Evolutionary conservation across 2,329 filamentous ascomycete species (phyloP), one percentile per base, ranked within the genome.

Genomic region (Botryotinia globosa): DNA sequence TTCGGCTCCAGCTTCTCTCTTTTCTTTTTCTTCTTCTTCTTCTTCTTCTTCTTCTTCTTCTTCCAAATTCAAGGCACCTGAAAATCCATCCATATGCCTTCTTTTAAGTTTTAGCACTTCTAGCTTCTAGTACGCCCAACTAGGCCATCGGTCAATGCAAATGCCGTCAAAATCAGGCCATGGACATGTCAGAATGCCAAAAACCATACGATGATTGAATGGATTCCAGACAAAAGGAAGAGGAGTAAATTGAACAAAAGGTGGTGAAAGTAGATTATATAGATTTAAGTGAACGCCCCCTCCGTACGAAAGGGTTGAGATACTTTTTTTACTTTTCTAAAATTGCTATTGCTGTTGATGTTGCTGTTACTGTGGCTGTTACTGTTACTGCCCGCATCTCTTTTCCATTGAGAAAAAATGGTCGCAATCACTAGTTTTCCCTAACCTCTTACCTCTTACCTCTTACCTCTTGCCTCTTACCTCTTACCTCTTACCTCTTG

Each of bases 161-260:
- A 16, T 45, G n/a, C 61, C 62, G 69, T 48, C 25, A 65, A 59
- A 71, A 72, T 72, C 69, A 72, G 8, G 51, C 69, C 51, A 72
- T 72, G 42, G 62, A 66, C 61, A 42, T 59, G 62, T 67, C 69
- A 72, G 62, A 72, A 72, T 59, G 7, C 14, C 9, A 61, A 67
- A 71, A 72, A 72, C 61, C 69, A 72, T 72, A 72, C 62, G 69
- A 72, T 72, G 61, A 56, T 67, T 39, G 51, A 72, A 72, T 67
- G 54, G 29, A 66, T 42, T 42, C 5, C 8, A 56, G n/a, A 29
- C 37, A 44, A 63, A 16, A 42, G 25, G 61, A 22, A 66, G n/a
- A 37, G 14, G 37, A n/a, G 45, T 20, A n/a, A 29, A 54, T 54
- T 39, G 16, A 22, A 29, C 12, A 34, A 4, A 25, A 25, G 25